These are phyloP conservation scores for Tuber calosporum DNA, from an alignment of 495 filamentous ascomycete species.

Conservation along the genomic window DNA sequence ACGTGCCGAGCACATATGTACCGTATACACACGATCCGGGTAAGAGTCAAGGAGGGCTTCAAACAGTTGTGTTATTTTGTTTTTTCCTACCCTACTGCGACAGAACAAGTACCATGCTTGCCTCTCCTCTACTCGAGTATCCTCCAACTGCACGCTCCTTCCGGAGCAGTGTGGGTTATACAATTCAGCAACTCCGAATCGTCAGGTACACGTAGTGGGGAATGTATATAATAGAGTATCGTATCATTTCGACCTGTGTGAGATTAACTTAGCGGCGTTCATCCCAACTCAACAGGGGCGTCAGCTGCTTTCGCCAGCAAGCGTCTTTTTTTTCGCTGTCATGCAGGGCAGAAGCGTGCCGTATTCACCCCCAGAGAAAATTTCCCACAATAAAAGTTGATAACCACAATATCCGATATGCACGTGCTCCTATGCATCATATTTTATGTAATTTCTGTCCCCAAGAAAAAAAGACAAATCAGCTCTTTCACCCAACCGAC, in stretches of 20 bases:
- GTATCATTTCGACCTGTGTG: background rate
- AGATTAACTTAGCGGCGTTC: background rate
- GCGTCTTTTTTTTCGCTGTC: background rate
- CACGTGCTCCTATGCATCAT: background rate
- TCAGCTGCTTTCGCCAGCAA: slow-evolving; percentile 2
- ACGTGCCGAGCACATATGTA: slow-evolving; percentile 1
- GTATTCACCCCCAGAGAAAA: background rate
- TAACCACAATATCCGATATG: background rate
- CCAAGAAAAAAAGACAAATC: background rate
- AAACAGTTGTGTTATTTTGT: background rate
- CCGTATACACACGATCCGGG: background rate
- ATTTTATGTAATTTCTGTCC: background rate
- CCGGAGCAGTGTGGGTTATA: background rate
- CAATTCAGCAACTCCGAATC: background rate
- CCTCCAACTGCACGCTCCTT: background rate
- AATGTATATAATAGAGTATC: background rate
- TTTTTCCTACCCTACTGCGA: background rate
- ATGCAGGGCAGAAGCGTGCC: background rate
- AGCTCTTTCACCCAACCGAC: background rate
- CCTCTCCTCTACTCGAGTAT: background rate
- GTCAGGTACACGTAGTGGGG: background rate
- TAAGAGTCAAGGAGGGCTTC: background rate
- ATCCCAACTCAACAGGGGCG: background rate
- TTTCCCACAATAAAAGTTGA: no score
- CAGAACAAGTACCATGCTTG: background rate